Evolutionary conservation across 2,329 filamentous ascomycete species (phyloP).

Genomic region (Pezizomycotina sp.): DNA sequence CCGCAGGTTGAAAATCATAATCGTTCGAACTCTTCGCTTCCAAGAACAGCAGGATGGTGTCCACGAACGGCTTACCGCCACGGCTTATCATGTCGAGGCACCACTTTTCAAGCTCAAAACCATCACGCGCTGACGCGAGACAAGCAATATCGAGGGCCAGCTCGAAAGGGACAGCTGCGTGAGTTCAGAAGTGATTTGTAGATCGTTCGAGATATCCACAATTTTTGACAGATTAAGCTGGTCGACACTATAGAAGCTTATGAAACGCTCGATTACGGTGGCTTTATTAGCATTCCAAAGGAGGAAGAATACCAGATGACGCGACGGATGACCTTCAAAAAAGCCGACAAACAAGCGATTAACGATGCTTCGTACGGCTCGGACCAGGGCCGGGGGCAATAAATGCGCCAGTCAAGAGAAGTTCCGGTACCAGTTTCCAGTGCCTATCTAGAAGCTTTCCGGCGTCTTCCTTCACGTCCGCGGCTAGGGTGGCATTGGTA

Average conservation of each 20-base stretch:
- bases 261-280: slow-evolving; percentile 68
- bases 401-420: slow-evolving; percentile 37
- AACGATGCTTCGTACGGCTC: slow-evolving; percentile 35
- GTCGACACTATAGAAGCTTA: slow-evolving; percentile 35
- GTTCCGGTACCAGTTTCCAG: slow-evolving; percentile 26
- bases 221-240: slow-evolving; percentile 24
- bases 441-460: slow-evolving; percentile 25
- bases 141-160: slow-evolving; percentile 24
- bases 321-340: slow-evolving; percentile 25
- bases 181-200: slow-evolving; percentile 24
- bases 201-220: slow-evolving; percentile 25
- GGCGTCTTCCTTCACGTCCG: slow-evolving; percentile 23
- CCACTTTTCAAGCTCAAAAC: slow-evolving; percentile 25
- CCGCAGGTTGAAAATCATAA: slow-evolving; percentile 18
- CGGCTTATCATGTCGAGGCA: slow-evolving; percentile 24
- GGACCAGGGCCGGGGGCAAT: slow-evolving; percentile 36
- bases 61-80: slow-evolving; percentile 31
- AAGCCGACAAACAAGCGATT: slow-evolving; percentile 28
- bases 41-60: slow-evolving; percentile 48
- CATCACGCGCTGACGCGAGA: slow-evolving; percentile 23
- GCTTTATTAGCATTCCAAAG: slow-evolving; percentile 79
- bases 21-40: slow-evolving; percentile 14
- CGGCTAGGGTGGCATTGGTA: slow-evolving; percentile 26
- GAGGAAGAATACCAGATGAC: slow-evolving; percentile 55
- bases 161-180: slow-evolving; percentile 21